These are phyloP conservation scores for Aspergillus candidus DNA, from an alignment of 2,329 filamentous ascomycete genomes.

Conservation along the genomic window DNA sequence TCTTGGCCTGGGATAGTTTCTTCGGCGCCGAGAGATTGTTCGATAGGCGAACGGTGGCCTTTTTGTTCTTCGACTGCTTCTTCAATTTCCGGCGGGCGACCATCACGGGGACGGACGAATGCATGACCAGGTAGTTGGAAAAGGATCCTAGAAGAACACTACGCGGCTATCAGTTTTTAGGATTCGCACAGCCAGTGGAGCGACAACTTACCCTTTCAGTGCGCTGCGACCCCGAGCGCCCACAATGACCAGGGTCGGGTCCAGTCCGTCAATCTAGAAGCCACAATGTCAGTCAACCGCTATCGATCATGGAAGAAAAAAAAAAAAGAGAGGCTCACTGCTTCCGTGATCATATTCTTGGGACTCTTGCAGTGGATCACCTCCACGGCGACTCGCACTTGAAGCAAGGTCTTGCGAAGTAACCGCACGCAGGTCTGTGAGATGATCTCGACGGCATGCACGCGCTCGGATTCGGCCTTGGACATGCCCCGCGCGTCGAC, in stretches of 20 bases:
- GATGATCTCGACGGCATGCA: slow-evolving; percentile 74
- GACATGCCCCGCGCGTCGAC: slow-evolving; percentile 47
- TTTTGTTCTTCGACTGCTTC: slow-evolving; percentile 78
- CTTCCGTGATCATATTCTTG: slow-evolving; percentile 91
- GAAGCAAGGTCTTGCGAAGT: slow-evolving; percentile 81
- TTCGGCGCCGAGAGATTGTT: slow-evolving; percentile 74
- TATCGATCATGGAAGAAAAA: background rate
- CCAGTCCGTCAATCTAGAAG: slow-evolving; percentile 74
- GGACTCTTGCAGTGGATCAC: slow-evolving; percentile 98
- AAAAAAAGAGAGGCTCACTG: slow-evolving; percentile 38
- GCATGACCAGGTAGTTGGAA: slow-evolving; percentile 94
- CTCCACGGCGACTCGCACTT: slow-evolving; percentile 89
- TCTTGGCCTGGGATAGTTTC: slow-evolving; percentile 62
- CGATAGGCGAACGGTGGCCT: slow-evolving; percentile 63
- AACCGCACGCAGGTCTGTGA: slow-evolving; percentile 78
- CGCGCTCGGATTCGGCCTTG: slow-evolving; percentile 70
- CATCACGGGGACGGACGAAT: slow-evolving; percentile 96
- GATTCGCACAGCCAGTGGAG: background rate
- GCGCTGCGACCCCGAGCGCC: slow-evolving; percentile 87
- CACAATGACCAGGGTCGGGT: slow-evolving; percentile 86
- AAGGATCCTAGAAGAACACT: slow-evolving; percentile 94
- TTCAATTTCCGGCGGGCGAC: slow-evolving; percentile 84
- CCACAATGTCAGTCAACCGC: slow-evolving; percentile 6
- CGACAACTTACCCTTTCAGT: slow-evolving; percentile 71
- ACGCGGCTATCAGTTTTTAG: slow-evolving; percentile 1